phyloP scores from a whole-genome alignment of 768 basidiomycete genomes.

The Leucocoprinus birnbaumii region DNA sequence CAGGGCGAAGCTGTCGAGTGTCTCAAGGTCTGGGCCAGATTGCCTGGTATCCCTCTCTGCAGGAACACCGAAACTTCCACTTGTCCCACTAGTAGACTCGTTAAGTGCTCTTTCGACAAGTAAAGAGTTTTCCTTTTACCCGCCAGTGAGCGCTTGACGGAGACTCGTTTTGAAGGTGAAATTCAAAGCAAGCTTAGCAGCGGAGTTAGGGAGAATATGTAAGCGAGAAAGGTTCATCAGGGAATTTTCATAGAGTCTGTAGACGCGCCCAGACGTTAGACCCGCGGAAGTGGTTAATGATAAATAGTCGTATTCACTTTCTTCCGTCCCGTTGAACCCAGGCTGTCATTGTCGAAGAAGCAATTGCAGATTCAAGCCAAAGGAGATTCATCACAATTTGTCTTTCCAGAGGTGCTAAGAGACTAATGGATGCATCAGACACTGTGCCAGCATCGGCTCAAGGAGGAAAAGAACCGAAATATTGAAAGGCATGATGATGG shows the following conservation, averaged over 20 bases:
- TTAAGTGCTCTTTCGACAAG: slow-evolving; percentile 6
- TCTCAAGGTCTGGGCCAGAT: slow-evolving; percentile 48
- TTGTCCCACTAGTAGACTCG: slow-evolving; percentile 53
- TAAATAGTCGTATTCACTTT: slow-evolving; percentile 45
- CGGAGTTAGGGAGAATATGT: slow-evolving; percentile 63
- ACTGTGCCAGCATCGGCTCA: slow-evolving; percentile 11
- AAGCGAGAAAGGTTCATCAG: slow-evolving; percentile 60
- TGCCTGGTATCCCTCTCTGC: slow-evolving; percentile 63
- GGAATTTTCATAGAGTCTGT: slow-evolving; percentile 71
- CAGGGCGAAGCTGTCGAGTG: slow-evolving; percentile 77
- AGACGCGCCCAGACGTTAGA: slow-evolving; percentile 13
- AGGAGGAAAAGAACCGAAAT: slow-evolving; percentile 60
- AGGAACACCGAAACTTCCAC: slow-evolving; percentile 82
- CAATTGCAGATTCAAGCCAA: slow-evolving; percentile 81
- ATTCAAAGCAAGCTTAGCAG: slow-evolving; percentile 67
- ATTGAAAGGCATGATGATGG: slow-evolving; percentile 90
- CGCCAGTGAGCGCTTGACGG: slow-evolving; percentile 83
- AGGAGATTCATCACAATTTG: slow-evolving; percentile 86
- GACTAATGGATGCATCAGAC: slow-evolving; percentile 38
- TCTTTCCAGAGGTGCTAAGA: slow-evolving; percentile 75
- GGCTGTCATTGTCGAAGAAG: slow-evolving; percentile 61
- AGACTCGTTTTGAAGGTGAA: slow-evolving; percentile 75
- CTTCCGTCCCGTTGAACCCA: slow-evolving; percentile 77
- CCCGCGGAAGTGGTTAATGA: neutral
- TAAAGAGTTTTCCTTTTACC: slow-evolving; percentile 42